phyloP scores from a whole-genome alignment of 2,329 filamentous ascomycete species.

The Hirsutella thompsonii region DNA sequence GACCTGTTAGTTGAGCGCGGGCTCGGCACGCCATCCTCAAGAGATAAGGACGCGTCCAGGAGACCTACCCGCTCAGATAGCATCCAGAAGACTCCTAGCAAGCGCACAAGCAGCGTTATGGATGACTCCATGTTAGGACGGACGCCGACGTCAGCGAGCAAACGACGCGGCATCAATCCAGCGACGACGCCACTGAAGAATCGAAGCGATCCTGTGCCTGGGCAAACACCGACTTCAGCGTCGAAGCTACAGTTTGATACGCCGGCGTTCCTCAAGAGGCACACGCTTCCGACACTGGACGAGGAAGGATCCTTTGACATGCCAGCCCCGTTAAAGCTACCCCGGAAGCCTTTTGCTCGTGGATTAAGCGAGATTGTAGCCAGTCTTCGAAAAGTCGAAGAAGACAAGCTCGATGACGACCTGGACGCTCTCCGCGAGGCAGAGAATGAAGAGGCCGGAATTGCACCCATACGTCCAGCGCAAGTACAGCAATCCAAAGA shows the following conservation, averaged over 20 bases:
- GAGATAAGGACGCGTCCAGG: constrained; percentile 11
- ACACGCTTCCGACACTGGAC: constrained; percentile 35
- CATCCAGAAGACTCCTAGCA: constrained; percentile 33
- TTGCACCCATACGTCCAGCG: constrained; percentile 10
- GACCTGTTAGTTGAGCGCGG: constrained; percentile 48
- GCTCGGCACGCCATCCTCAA: constrained; percentile 35
- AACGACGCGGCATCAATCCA: constrained; percentile 45
- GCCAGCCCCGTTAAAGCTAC: constrained; percentile 37
- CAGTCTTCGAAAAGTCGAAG: constrained; percentile 55
- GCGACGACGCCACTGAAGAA: constrained; percentile 54
- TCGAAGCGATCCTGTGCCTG: constrained; percentile 22
- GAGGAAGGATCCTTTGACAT: constrained; percentile 41
- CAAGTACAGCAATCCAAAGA: constrained; percentile 14
- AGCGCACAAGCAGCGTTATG: constrained; percentile 19
- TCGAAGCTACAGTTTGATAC: constrained; percentile 52
- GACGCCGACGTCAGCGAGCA: constrained; percentile 44
- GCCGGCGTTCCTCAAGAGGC: constrained; percentile 52
- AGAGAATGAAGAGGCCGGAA: constrained; percentile 34
- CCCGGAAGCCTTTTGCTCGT: constrained; percentile 49
- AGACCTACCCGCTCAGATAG: constrained; percentile 4
- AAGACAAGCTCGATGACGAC: constrained; percentile 59
- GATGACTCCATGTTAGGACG: constrained; percentile 23
- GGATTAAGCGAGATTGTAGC: constrained; percentile 65
- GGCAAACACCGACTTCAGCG: constrained; percentile 34
- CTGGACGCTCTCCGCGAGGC: constrained; percentile 61